Evolutionary conservation across 352 stramenopile species (phyloP).

Genomic region (Thraustotheca clavata): DNA sequence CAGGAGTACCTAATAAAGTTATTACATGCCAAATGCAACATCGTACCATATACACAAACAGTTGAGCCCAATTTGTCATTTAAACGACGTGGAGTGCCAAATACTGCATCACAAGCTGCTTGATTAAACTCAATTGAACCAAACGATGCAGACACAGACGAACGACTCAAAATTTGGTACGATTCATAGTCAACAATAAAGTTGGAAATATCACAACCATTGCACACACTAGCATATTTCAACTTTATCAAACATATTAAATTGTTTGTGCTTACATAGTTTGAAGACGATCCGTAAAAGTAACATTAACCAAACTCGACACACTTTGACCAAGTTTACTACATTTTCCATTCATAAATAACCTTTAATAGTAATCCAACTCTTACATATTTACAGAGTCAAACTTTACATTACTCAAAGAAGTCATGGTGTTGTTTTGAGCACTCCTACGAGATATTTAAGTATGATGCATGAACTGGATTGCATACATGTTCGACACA

Average conservation of each 20-base stretch:
- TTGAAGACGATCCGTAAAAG: neutral
- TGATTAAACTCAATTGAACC: neutral
- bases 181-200: neutral
- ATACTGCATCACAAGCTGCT: neutral
- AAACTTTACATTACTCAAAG: neutral
- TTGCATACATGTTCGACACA: too few relatives aligned
- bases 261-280: neutral
- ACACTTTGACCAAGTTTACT: neutral
- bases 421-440: neutral
- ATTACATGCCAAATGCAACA: too few relatives aligned
- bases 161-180: neutral
- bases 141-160: neutral
- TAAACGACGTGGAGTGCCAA: too few relatives aligned
- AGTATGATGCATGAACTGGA: too few relatives aligned
- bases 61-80: too few relatives aligned
- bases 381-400: neutral
- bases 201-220: neutral
- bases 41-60: too few relatives aligned
- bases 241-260: neutral
- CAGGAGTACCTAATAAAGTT: too few relatives aligned
- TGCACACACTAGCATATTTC: neutral
- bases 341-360: neutral
- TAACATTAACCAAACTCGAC: neutral
- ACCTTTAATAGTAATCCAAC: neutral
- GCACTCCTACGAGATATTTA: neutral